Conservation (phyloP, 352 stramenopile species). For the Phytophthora boehmeriae region DNA sequence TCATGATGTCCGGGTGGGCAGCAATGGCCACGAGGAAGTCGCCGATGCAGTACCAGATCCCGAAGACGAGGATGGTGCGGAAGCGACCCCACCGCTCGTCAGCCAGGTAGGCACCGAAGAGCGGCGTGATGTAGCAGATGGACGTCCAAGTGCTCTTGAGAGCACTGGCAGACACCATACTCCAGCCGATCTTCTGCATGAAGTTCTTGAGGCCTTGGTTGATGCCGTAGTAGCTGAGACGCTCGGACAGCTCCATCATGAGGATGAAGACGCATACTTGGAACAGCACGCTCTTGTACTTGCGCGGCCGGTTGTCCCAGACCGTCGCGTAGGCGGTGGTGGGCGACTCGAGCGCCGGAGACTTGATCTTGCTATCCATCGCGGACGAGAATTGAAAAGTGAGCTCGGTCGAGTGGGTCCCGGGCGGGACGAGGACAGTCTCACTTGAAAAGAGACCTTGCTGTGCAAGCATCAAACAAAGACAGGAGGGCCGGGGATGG, state of each 20-base stretch:
- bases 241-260: conserved; percentile 30
- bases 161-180: conserved; percentile 5
- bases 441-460: conserved; percentile 1
- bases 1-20: conserved; percentile 56
- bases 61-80: conserved; percentile 62
- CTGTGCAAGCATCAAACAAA: neutral
- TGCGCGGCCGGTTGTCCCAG: conserved; percentile 55
- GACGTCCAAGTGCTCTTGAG: conserved; percentile 20
- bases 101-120: conserved; percentile 25
- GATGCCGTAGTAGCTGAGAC: conserved; percentile 81
- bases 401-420: conserved; percentile 3
- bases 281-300: conserved; percentile 68
- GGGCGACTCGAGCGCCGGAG: conserved; percentile 31
- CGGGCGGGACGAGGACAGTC: conserved; percentile 2
- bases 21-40: conserved; percentile 67
- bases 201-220: conserved; percentile 89
- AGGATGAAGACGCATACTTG: conserved; percentile 52
- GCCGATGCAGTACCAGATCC: conserved; percentile 66
- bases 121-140: conserved; percentile 31
- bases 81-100: conserved; percentile 71
- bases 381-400: conserved; percentile 28
- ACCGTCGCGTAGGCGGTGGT: conserved; percentile 21
- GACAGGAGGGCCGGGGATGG: conserved; percentile 8
- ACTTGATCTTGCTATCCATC: conserved; percentile 38
- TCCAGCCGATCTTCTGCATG: conserved; percentile 74